Base-by-base conservation (phyloP, 345 rosid species). In the Arabis alpina region DNA sequence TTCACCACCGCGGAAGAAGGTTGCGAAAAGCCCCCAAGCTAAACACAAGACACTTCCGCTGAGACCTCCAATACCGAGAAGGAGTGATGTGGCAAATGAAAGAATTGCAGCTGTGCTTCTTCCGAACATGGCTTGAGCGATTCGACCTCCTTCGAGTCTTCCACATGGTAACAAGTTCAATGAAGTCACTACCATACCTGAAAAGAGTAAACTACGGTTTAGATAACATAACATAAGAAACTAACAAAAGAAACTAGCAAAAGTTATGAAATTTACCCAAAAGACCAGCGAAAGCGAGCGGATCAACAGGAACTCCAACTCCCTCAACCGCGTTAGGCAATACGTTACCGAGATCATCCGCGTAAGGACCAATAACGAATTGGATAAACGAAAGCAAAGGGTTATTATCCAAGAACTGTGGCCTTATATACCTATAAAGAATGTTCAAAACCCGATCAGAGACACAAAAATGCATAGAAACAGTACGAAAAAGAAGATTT, bases 161-260 rank as follows among this genome's bases (percentile, higher is more conserved):
- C 98, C 97, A 15, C 98, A 93, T 0, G 98, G 98, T 72, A 93
- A 80, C 40, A 93, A 73, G 84, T 93, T 93, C 75, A 90, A 74
- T 36, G 98, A 93, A 47, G 97, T 88, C 43, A 90, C 97, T 70
- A 90, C 97, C 98, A 88, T 93, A 66, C 97, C 97, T 93, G 86
- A 68, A 74, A 53, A 49, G 4, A 42, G 40, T 16, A 0, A 2
- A 24, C 1, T 11, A 2, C 24, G 12, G 14, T 39, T 68, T 51
- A 54, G 41, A 55, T 6, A 13, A 2, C 13, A 19, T 3, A 28
- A 28, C 4, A 28, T 19, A 12, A 25, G 10, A 37, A 15, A 27
- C 24, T 16, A 14, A 67, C 34, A 23, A 30, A 32, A 64, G 16
- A 13, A 15, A 30, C 15, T 1, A 25, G 50, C 30, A 30, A 47